These are phyloP conservation scores for Corynascus novoguineensis DNA, from an alignment of 495 filamentous ascomycete species.

Conservation along the genomic window DNA sequence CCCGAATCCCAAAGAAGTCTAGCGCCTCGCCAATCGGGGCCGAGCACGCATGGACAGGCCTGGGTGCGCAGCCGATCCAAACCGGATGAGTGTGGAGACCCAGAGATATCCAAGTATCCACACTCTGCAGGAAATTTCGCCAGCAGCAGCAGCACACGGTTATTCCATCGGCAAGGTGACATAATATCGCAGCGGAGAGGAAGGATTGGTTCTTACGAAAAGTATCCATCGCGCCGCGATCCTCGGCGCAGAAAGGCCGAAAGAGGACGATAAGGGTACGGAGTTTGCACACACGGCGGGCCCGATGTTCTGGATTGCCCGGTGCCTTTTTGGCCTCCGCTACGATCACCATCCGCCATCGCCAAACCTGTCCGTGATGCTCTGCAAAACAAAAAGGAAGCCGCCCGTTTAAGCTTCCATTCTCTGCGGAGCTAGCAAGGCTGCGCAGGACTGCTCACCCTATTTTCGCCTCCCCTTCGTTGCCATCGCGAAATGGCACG, in stretches of 20 bases:
- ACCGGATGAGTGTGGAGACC: constrained; percentile 2
- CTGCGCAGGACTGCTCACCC: background rate
- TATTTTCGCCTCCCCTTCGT: background rate
- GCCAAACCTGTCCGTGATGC: constrained; percentile 16
- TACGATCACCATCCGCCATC: constrained; percentile 7
- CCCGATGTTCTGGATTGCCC: background rate
- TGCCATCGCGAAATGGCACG: constrained; percentile 11
- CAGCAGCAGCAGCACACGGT: background rate
- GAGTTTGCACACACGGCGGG: background rate
- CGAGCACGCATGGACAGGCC: constrained; percentile 1
- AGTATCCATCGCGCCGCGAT: background rate
- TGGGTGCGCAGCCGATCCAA: constrained; percentile 14
- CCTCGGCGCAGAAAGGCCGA: background rate
- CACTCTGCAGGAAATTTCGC: constrained; percentile 18
- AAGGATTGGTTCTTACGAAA: background rate
- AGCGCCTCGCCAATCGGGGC: constrained; percentile 9
- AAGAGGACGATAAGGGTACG: background rate
- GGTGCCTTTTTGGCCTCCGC: constrained; percentile 3
- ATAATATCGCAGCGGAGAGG: constrained; percentile 13
- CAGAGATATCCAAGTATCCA: constrained; percentile 11
- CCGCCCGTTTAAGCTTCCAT: background rate
- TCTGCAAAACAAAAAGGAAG: background rate
- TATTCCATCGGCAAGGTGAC: constrained; percentile 16
- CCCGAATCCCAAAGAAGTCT: background rate
- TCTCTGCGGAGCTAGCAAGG: constrained; percentile 7